These are phyloP conservation scores for Polytrichum commune DNA, from an alignment of 225 moss, liverwort and hornwort genomes.

Conservation along the genomic window DNA sequence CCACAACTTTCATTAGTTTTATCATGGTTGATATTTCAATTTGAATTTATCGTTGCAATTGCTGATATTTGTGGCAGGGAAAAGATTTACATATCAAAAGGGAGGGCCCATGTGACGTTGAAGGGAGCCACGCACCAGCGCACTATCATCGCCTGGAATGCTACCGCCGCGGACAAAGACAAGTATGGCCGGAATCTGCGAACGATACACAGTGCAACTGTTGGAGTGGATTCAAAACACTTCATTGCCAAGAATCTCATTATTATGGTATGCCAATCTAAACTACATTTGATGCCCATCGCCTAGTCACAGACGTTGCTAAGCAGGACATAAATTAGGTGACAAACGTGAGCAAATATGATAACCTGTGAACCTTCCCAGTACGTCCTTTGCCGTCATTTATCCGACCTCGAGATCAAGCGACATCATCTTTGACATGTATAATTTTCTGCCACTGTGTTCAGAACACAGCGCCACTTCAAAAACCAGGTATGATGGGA, in stretches of 20 bases:
- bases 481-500: constrained; percentile 31
- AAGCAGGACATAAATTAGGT: background rate
- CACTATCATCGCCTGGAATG: constrained; percentile 39
- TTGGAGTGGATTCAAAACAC: constrained; percentile 39
- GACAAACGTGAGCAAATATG: background rate
- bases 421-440: background rate
- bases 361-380: background rate
- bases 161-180: constrained; percentile 32
- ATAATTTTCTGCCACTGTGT: background rate
- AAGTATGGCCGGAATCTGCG: constrained; percentile 9
- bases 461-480: constrained; percentile 46
- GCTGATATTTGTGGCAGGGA: constrained; percentile 32
- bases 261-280: constrained; percentile 31
- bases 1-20: background rate
- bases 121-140: constrained; percentile 16
- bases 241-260: constrained; percentile 54
- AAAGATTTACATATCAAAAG: constrained; percentile 28
- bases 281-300: background rate
- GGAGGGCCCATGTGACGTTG: constrained; percentile 36
- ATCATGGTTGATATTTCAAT: background rate
- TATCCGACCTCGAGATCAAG: background rate
- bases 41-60: background rate
- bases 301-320: background rate
- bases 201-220: constrained; percentile 45
- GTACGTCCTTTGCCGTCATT: background rate